Evolutionary conservation across 2,329 filamentous ascomycete species (phyloP).

Genomic region (Neocucurbitaria cava): DNA sequence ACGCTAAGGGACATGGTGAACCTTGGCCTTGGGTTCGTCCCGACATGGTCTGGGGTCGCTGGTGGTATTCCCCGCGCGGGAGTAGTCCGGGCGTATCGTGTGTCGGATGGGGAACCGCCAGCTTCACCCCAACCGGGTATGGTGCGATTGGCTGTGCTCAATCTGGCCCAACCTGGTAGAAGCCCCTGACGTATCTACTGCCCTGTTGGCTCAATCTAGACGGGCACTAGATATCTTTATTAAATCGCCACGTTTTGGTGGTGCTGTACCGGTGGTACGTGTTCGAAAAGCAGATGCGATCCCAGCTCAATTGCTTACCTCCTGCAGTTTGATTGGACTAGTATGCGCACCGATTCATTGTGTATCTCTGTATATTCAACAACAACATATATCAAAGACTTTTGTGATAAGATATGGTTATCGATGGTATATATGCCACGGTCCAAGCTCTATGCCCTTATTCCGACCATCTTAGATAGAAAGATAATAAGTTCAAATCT

Average conservation of each 20-base stretch:
- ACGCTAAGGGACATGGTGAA: neutral
- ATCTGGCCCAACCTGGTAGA: neutral
- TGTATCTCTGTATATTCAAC: neutral
- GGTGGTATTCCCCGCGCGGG: neutral
- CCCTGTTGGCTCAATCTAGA: neutral
- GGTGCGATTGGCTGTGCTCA: neutral
- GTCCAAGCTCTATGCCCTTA: neutral
- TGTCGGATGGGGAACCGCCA: neutral
- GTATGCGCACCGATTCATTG: neutral
- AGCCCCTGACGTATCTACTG: neutral
- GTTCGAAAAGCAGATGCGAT: no score
- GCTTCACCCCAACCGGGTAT: neutral
- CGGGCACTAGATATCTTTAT: neutral
- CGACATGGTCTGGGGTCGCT: neutral
- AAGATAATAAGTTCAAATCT: conserved; percentile 2
- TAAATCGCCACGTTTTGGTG: neutral
- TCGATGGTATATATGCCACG: conserved; percentile 1
- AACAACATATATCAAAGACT: neutral
- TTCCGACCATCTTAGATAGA: neutral
- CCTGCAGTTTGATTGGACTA: no score
- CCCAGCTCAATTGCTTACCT: no score
- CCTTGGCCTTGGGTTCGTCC: neutral
- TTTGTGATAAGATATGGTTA: neutral
- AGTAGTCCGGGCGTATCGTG: no score
- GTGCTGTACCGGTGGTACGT: neutral